Base-by-base conservation (phyloP, 2,329 filamentous ascomycete species). In the Diplocarpon rosae region DNA sequence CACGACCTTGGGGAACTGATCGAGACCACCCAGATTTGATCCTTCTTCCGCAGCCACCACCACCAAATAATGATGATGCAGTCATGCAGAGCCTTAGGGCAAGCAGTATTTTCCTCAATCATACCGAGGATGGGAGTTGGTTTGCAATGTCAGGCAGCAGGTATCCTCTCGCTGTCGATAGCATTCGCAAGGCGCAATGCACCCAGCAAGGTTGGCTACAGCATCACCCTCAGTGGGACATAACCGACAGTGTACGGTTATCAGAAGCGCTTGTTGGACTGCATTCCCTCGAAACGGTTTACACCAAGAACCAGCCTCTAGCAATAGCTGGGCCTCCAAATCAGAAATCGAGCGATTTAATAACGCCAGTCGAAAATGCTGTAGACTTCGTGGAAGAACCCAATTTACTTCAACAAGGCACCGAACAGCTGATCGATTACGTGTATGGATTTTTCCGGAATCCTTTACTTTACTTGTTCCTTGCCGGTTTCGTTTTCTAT, bases 61-160 rank as follows among this genome's bases (percentile, higher is more conserved):
- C 85, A 55, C 80, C 78, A 1, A 47, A 39, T 20, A 40, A 67
- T 3, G 65, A 67, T 14, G 69, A 76, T 41, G 67, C 71, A n/a
- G 63, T 66, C 2, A 65, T 66, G 13, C 66, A 66, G 20, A 68
- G 72, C 30, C 70, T 74, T 37, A 71, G 80, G 28, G 73, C 71
- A 51, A 72, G 75, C 49, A 79, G 76, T 45, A 79, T 95, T 0
- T 94, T 92, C 59, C 73, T 96, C 47, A 95, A 95, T 61, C 83
- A 82, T 54, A 95, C 89, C 1, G 77, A 84, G 45, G 69, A 72
- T n/a, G 90, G 89, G 27, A 84, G 85, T 49, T 96, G 90, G 88
- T 98, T 90, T 63, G 92, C 89, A 28, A 74, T 96, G 65, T 95
- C 90, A 1, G 90, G 93, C 46, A 73, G 72, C 33, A 79, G 79